Evolutionary conservation across 1,139 yeast genomes (phyloP).

Genomic region (Spencermartinsiella ligniputridi): DNA sequence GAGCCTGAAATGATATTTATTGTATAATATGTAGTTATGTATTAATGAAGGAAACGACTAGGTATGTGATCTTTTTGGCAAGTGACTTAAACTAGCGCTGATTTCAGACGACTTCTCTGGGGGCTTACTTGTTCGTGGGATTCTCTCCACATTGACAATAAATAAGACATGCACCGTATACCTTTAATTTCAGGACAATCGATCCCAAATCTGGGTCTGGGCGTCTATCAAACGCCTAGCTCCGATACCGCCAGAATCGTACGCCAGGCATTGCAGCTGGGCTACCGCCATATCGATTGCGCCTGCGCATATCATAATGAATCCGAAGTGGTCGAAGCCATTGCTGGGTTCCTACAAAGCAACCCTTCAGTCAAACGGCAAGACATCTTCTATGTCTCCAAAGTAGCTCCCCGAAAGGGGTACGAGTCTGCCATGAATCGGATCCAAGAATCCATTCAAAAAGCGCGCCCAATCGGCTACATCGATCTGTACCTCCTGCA

Average conservation of each 20-base stretch:
- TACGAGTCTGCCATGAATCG: constrained; percentile 53
- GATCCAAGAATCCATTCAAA: constrained; percentile 45
- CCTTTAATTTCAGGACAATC: constrained; percentile 35
- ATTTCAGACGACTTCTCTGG: too few species aligned
- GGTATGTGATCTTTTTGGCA: too few species aligned
- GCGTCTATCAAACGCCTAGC: constrained; percentile 49
- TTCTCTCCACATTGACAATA: too few species aligned
- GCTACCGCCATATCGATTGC: constrained; percentile 68
- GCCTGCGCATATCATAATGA: constrained; percentile 60
- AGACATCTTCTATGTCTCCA: constrained; percentile 51
- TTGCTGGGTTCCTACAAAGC: constrained; percentile 41
- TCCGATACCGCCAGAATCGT: constrained; percentile 42
- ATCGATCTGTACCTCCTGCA: constrained; percentile 44
- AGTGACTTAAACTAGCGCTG: too few species aligned
- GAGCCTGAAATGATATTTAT: neutral
- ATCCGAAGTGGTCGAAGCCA: constrained; percentile 47
- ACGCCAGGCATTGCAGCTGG: constrained; percentile 50
- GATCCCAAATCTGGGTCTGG: constrained; percentile 58
- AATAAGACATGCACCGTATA: constrained; percentile 7
- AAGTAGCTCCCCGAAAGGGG: constrained; percentile 25
- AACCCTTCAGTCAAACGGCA: constrained; percentile 40
- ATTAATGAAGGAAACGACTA: neutral
- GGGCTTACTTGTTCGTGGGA: too few species aligned
- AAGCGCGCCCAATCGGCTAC: constrained; percentile 46
- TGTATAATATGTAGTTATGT: constrained; percentile 1